Base-by-base conservation (phyloP, 768 basidiomycete genomes). In the Kwoniella dendrophila region DNA sequence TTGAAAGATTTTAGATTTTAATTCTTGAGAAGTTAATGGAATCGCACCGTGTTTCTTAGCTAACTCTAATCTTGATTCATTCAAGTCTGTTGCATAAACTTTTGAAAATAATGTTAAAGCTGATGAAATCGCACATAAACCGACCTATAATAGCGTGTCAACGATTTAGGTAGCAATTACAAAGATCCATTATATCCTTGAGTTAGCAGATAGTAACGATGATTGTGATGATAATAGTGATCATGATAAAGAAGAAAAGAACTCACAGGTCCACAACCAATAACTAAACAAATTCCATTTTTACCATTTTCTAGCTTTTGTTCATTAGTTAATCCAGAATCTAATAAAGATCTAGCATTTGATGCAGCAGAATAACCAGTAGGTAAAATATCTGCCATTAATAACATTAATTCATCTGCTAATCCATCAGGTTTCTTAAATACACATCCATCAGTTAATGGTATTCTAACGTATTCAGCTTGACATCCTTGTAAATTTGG, bases 201-300 rank as follows among this genome's bases (percentile, higher is more conserved):
- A n/a, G n/a, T n/a, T n/a, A n/a, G n/a, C n/a, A n/a, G n/a, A n/a
- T n/a, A n/a, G n/a, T n/a, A n/a, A n/a, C n/a, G n/a, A n/a, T n/a
- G n/a, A n/a, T n/a, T n/a, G n/a, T n/a, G n/a, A n/a, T n/a, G n/a
- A n/a, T n/a, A n/a, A n/a, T n/a, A n/a, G n/a, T n/a, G n/a, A n/a
- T n/a, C n/a, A n/a, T n/a, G n/a, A n/a, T n/a, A 5, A 41, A 24
- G 38, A 66, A 45, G 20, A 29, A 55, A 27, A 50, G 2, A 12
- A 59, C 69, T 65, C 27, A 80, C 79, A 5, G 80, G 80, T 44
- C 79, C 79, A 66, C 76, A 80, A 3, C 80, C 80, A 33, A 80
- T 69, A 14, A 80, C 78, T 18, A 78, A 73, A 26, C 68, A 69
- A 3, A 73, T 73, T 2, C 64, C 71, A 18, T 59, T 54, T 52